Percentiles rank a stretch among this genome's conserved stretches.
Evolutionary conservation across 441 rosid genomes (phyloP).

Genomic region (Viola pubescens): DNA sequence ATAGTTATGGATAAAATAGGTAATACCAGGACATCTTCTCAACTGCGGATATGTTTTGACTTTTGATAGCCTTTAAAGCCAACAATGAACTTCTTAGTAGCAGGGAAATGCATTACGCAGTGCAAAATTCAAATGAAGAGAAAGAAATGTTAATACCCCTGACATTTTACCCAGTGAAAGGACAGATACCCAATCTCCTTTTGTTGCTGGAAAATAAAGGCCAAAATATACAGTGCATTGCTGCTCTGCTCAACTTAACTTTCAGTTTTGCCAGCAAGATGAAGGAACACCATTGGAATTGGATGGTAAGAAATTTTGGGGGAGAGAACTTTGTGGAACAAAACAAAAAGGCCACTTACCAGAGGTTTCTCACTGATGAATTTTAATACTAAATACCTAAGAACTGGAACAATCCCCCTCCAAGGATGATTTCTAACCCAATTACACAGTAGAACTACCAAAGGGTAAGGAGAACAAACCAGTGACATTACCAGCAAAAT

Average conservation of each 20-base stretch:
- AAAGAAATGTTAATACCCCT: slow-evolving; percentile 62
- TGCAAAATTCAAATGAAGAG: slow-evolving; percentile 36
- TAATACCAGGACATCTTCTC: slow-evolving; percentile 74
- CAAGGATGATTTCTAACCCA: slow-evolving; percentile 24
- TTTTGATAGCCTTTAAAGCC: slow-evolving; percentile 68
- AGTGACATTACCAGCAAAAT: slow-evolving; percentile 25
- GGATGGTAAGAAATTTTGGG: slow-evolving; percentile 26
- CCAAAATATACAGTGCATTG: slow-evolving; percentile 38
- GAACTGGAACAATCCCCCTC: slow-evolving; percentile 16
- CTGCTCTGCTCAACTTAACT: slow-evolving; percentile 42
- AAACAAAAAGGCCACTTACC: slow-evolving; percentile 41
- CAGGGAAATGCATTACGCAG: slow-evolving; percentile 28
- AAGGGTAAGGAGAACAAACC: slow-evolving; percentile 21
- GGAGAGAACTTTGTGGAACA: slow-evolving; percentile 17
- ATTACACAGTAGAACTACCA: slow-evolving; percentile 17
- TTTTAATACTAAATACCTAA: slow-evolving; percentile 30
- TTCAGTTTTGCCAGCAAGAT: slow-evolving; percentile 42
- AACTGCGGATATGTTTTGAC: slow-evolving; percentile 58
- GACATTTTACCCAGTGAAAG: slow-evolving; percentile 42
- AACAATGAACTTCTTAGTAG: slow-evolving; percentile 49
- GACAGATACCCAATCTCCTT: slow-evolving; percentile 44
- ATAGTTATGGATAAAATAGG: slow-evolving; percentile 32
- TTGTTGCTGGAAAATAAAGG: slow-evolving; percentile 45
- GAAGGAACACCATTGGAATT: slow-evolving; percentile 43
- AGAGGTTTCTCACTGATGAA: slow-evolving; percentile 28